Conservation (phyloP, 2,329 filamentous ascomycete genomes). For the Colletotrichum higginsianum region DNA sequence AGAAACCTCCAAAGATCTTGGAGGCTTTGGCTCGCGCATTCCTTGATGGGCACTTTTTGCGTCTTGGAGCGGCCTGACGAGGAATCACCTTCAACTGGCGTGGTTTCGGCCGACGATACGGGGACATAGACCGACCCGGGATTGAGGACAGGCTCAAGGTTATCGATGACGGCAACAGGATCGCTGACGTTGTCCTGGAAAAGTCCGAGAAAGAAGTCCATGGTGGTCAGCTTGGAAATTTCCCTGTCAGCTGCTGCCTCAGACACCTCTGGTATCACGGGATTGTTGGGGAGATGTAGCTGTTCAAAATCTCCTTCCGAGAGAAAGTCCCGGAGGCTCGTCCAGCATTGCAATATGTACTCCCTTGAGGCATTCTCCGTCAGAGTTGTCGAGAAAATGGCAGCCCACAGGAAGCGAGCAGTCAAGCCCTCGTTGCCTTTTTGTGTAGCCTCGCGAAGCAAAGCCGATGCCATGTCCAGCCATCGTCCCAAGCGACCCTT, state of each 20-base stretch:
- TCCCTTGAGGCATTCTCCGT: slow-evolving; percentile 68
- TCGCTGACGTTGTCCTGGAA: slow-evolving; percentile 88
- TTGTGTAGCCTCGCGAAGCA: slow-evolving; percentile 56
- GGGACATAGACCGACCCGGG: slow-evolving; percentile 69
- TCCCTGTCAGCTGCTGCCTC: slow-evolving; percentile 88
- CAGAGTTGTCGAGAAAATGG: slow-evolving; percentile 67
- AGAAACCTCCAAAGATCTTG: slow-evolving; percentile 90
- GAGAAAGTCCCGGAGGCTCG: slow-evolving; percentile 69
- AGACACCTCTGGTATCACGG: slow-evolving; percentile 90
- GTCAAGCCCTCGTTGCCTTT: slow-evolving; percentile 57
- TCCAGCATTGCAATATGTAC: slow-evolving; percentile 72
- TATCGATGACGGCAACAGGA: slow-evolving; percentile 89
- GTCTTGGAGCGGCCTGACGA: slow-evolving; percentile 32
- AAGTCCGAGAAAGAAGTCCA: slow-evolving; percentile 94
- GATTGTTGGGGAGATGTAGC: slow-evolving; percentile 84
- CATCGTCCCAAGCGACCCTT: slow-evolving; percentile 66
- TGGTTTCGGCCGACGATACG: slow-evolving; percentile 41
- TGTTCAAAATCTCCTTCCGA: slow-evolving; percentile 56
- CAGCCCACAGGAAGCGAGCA: slow-evolving; percentile 71
- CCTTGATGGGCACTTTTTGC: slow-evolving; percentile 59
- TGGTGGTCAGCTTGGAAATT: slow-evolving; percentile 91
- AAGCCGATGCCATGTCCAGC: slow-evolving; percentile 64
- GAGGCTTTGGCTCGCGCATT: slow-evolving; percentile 70
- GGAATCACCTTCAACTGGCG: slow-evolving; percentile 41
- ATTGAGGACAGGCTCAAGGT: slow-evolving; percentile 91